Conservation (phyloP, 306 rosid species). For the Medicago truncatula region DNA sequence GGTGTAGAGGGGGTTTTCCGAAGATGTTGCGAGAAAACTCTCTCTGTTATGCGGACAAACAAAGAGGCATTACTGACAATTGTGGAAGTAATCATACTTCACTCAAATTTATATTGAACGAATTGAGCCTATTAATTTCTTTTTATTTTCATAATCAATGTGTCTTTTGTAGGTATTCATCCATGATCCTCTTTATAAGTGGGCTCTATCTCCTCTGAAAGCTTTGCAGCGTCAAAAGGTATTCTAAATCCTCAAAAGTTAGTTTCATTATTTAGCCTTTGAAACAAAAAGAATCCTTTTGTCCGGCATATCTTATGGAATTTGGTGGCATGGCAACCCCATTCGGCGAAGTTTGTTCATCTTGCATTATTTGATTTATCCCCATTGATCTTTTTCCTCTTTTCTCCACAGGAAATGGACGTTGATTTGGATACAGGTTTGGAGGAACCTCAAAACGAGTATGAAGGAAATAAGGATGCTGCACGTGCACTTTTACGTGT, state of each 20-base stretch:
- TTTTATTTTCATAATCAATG: constrained; percentile 33
- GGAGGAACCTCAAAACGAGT: constrained; percentile 70
- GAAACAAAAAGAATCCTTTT: background rate
- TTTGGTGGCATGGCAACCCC: constrained; percentile 6
- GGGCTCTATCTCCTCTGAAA: constrained; percentile 96
- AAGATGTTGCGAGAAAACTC: constrained; percentile 96
- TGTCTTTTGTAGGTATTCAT: constrained; percentile 78
- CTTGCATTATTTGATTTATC: constrained; percentile 33
- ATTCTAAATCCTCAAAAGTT: constrained; percentile 24
- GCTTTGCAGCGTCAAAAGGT: constrained; percentile 99
- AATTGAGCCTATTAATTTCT: constrained; percentile 16
- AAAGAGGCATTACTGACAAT: constrained; percentile 92
- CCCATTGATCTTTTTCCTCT: constrained; percentile 22
- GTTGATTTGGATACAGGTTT: constrained; percentile 71
- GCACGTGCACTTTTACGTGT: constrained; percentile 92
- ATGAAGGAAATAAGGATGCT: constrained; percentile 95
- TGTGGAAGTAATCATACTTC: constrained; percentile 65
- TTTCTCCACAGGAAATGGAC: constrained; percentile 69
- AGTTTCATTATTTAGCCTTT: constrained; percentile 12
- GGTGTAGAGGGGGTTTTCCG: constrained; percentile 97
- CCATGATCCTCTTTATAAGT: constrained; percentile 94
- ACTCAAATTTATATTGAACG: constrained; percentile 14
- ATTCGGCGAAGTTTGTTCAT: constrained; percentile 18
- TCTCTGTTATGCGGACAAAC: constrained; percentile 92
- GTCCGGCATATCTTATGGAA: constrained; percentile 27